These are phyloP conservation scores for Rhynchosporium secalis DNA, from an alignment of 2,329 filamentous ascomycete genomes.

Conservation along the genomic window DNA sequence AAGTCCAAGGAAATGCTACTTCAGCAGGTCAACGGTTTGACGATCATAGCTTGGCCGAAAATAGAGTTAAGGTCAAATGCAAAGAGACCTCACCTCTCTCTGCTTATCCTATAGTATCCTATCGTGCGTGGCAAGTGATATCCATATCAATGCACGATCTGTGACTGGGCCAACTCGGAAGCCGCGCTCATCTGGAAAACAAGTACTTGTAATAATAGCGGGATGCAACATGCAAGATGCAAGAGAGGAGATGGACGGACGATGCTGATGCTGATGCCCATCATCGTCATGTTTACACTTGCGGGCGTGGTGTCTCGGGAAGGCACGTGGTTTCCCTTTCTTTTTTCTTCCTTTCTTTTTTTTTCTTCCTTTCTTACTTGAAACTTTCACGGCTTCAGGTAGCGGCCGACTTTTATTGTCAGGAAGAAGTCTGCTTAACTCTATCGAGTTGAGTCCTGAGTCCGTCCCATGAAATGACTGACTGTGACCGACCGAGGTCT, in stretches of 20 bases:
- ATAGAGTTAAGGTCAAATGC: not conserved
- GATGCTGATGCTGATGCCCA: not conserved
- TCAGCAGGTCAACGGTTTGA: not conserved
- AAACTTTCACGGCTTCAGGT: not conserved
- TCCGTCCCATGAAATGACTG: no score
- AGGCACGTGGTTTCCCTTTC: not conserved
- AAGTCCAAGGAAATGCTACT: not conserved
- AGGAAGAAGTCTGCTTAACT: no score
- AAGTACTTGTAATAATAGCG: not conserved
- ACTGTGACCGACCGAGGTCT: no score
- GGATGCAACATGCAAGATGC: slow-evolving; percentile 5
- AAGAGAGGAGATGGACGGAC: not conserved
- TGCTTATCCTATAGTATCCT: not conserved
- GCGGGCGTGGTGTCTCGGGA: not conserved
- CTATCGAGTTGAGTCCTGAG: no score
- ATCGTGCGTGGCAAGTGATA: slow-evolving; percentile 2
- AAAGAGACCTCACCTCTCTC: not conserved
- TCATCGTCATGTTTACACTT: slow-evolving; percentile 9
- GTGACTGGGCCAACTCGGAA: slow-evolving; percentile 9
- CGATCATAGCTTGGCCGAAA: slow-evolving; percentile 6
- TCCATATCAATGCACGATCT: slow-evolving; percentile 15
- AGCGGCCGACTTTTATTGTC: no score
- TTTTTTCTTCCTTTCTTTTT: not conserved
- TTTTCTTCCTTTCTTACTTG: not conserved
- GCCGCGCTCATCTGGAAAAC: not conserved